A percentile compares a stretch with the other conserved stretches of the same genome.
phyloP scores from a whole-genome alignment of 2,329 filamentous ascomycete species.

The Stylonectria norvegica region DNA sequence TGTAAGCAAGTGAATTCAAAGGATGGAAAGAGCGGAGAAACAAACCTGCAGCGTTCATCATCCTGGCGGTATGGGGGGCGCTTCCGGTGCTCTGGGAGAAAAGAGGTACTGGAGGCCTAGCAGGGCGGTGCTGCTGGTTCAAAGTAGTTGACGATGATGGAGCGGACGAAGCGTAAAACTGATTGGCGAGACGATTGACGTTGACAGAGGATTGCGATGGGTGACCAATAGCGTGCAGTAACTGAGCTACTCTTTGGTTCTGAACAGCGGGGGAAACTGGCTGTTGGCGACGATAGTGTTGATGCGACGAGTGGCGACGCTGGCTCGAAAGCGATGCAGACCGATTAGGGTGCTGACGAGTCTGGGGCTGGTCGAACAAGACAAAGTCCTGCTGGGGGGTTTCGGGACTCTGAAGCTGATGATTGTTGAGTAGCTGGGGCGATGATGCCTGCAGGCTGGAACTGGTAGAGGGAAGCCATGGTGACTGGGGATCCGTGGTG shows the following conservation, averaged over 20 bases:
- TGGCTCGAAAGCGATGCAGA: constrained; percentile 38
- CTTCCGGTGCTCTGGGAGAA: constrained; percentile 61
- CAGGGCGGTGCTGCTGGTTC: constrained; percentile 48
- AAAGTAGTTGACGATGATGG: constrained; percentile 57
- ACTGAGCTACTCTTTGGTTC: constrained; percentile 58
- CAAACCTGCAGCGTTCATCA: constrained; percentile 44
- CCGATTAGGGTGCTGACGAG: constrained; percentile 35
- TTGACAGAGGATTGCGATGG: constrained; percentile 52
- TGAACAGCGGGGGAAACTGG: constrained; percentile 41
- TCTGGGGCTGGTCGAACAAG: constrained; percentile 62
- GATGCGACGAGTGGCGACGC: constrained; percentile 45
- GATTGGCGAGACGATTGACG: constrained; percentile 54
- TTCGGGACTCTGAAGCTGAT: constrained; percentile 49
- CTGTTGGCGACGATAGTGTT: constrained; percentile 45
- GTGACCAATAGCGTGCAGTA: constrained; percentile 57
- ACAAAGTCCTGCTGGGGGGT: constrained; percentile 69
- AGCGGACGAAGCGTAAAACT: constrained; percentile 67
- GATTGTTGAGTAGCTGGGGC: too few relatives aligned
- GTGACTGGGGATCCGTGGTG: constrained; percentile 78
- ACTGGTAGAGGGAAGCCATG: constrained; percentile 74
- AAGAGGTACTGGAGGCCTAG: constrained; percentile 68
- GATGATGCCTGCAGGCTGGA: constrained; percentile 62
- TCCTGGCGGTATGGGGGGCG: constrained; percentile 43
- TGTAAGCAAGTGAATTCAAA: constrained; percentile 30
- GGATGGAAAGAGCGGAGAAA: constrained; percentile 3